Conservation (phyloP, 768 basidiomycete genomes). For the Amanita inopinata region DNA sequence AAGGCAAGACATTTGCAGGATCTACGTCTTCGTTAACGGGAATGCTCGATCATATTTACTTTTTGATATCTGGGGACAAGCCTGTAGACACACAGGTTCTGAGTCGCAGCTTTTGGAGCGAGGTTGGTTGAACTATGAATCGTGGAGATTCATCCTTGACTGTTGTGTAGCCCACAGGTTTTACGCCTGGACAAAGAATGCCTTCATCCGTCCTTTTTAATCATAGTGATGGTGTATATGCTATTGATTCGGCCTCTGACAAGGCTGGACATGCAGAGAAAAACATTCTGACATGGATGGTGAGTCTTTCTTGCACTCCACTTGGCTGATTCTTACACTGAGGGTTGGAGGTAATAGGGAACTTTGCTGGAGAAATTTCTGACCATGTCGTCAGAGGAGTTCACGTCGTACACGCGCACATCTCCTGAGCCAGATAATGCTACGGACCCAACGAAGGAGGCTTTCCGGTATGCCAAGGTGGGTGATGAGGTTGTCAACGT, state of each 20-base stretch:
- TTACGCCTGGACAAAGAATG: constrained; percentile 73
- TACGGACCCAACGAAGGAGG: constrained; percentile 44
- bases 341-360: constrained; percentile 40
- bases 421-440: constrained; percentile 15
- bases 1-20: constrained; percentile 61
- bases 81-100: constrained; percentile 51
- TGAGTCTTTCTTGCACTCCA: constrained; percentile 19
- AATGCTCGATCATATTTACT: constrained; percentile 81
- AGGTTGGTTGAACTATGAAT: constrained; percentile 33
- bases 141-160: constrained; percentile 5
- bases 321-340: background rate
- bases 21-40: constrained; percentile 87
- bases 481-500: background rate
- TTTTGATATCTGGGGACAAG: constrained; percentile 69
- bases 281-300: constrained; percentile 73
- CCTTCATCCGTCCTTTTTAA: constrained; percentile 64
- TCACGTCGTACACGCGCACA: constrained; percentile 43
- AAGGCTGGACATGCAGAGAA: constrained; percentile 37
- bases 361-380: constrained; percentile 84
- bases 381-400: constrained; percentile 56
- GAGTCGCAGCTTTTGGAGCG: constrained; percentile 45
- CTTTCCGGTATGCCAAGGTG: constrained; percentile 84
- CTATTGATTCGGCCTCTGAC: constrained; percentile 46
- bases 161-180: constrained; percentile 38
- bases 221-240: constrained; percentile 55